phyloP scores from a whole-genome alignment of 257 asterid genomes.

The Dorcoceras hygrometricum region DNA sequence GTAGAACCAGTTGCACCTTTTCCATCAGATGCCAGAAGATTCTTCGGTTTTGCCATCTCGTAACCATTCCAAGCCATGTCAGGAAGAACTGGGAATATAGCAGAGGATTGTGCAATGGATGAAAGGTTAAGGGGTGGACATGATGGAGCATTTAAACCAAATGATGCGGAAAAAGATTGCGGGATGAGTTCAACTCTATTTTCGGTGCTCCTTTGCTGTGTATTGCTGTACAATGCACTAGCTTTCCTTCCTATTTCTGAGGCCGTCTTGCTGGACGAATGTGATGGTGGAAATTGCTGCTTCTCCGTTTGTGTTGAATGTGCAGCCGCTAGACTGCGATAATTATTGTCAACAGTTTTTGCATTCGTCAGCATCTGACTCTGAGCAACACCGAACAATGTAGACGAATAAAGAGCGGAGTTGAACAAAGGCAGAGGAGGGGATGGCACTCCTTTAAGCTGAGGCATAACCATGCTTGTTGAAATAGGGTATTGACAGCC shows the following conservation, averaged over 20 bases:
- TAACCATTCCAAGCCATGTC: slow-evolving; percentile 34
- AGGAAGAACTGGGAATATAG: slow-evolving; percentile 43
- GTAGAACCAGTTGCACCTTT: slow-evolving; percentile 18
- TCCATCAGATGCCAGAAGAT: slow-evolving; percentile 37
- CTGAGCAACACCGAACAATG: slow-evolving; percentile 28
- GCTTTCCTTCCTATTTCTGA: slow-evolving; percentile 21
- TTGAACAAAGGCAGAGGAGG: slow-evolving; percentile 31
- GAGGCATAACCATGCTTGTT: slow-evolving; percentile 31
- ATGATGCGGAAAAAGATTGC: slow-evolving; percentile 35
- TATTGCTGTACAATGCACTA: slow-evolving; percentile 27
- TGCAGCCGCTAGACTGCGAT: slow-evolving; percentile 19
- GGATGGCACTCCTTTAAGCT: slow-evolving; percentile 26
- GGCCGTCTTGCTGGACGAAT: slow-evolving; percentile 28
- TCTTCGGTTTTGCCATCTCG: slow-evolving; percentile 35
- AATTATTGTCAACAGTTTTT: slow-evolving; percentile 21
- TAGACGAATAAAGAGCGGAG: slow-evolving; percentile 38
- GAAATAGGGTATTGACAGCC: slow-evolving; percentile 38
- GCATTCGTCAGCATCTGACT: slow-evolving; percentile 31
- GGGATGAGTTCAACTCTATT: slow-evolving; percentile 28
- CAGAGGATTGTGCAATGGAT: slow-evolving; percentile 31
- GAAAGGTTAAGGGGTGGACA: slow-evolving; percentile 32
- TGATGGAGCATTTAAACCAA: slow-evolving; percentile 36
- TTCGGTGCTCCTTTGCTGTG: slow-evolving; percentile 37
- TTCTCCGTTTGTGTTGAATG: slow-evolving; percentile 27
- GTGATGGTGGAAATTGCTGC: slow-evolving; percentile 20